Conservation (phyloP, 208 protist species). For the Hexamita inflata region DNA sequence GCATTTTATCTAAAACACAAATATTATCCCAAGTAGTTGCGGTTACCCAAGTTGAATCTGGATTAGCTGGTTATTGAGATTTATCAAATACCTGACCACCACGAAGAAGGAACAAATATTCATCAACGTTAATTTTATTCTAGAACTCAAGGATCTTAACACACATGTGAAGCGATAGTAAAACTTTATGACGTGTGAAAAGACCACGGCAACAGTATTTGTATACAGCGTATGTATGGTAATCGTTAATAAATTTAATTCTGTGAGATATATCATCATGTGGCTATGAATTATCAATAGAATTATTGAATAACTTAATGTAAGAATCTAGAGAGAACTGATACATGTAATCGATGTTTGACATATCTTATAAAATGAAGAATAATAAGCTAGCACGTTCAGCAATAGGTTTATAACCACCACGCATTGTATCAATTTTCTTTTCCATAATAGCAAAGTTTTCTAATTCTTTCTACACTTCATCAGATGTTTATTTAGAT, state of each 20-base stretch:
- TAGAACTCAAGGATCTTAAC: slow-evolving; percentile 68
- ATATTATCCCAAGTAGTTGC: slow-evolving; percentile 84
- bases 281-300: slow-evolving; percentile 72
- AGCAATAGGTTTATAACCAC: slow-evolving; percentile 80
- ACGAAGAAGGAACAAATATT: slow-evolving; percentile 89
- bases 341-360: slow-evolving; percentile 90
- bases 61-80: slow-evolving; percentile 66
- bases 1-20: slow-evolving; percentile 78
- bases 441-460: slow-evolving; percentile 71
- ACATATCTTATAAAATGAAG: slow-evolving; percentile 85
- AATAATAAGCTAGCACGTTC: slow-evolving; percentile 79
- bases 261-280: slow-evolving; percentile 67
- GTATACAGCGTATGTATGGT: slow-evolving; percentile 88
- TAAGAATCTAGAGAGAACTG: slow-evolving; percentile 92
- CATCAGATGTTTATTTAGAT: slow-evolving; percentile 79
- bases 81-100: slow-evolving; percentile 79
- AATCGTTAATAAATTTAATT: slow-evolving; percentile 76
- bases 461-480: slow-evolving; percentile 71
- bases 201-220: slow-evolving; percentile 83
- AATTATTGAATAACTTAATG: slow-evolving; percentile 82
- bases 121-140: slow-evolving; percentile 68
- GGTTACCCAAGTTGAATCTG: slow-evolving; percentile 74
- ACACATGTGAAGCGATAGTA: slow-evolving; percentile 93
- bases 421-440: slow-evolving; percentile 79
- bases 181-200: slow-evolving; percentile 93